Evolutionary conservation across 2,329 filamentous ascomycete genomes (phyloP), one percentile per base, ranked within the genome.

Genomic region (Sarocladium brachiariae): DNA sequence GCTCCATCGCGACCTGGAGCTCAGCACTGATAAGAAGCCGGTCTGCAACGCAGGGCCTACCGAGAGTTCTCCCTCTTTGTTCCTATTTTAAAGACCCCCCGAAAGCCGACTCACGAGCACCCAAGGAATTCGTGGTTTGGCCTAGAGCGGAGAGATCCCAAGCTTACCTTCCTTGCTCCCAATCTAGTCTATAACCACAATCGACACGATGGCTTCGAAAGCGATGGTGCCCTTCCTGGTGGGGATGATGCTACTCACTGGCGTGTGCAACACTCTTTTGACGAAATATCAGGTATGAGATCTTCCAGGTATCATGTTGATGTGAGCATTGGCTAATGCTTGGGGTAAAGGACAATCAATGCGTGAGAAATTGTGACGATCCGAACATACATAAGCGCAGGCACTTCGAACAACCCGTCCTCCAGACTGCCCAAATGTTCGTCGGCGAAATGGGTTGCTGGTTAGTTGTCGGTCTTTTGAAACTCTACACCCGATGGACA

Each of bases 401-500:
- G 55, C 78, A 80, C 59, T 97, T 99, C 70, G 89, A 96, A 67
- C 92, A 97, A 65, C 93, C 93, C 16, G 91, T 99, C 49, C 83
- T 97, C 50, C 93, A 99, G 67, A 97, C 93, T 56, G 83, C 89
- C 1, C 93, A 97, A 68, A 99, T 99, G 93, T 99, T 99, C 66
- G 78, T 96, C 55, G 93, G 93, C 51, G 93, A 99, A 68, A 87
- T 89, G 78, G 92, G 90, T 55, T 95, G 90, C 73, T 99, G 92
- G 91, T 77, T 97, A 13, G 89, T 99, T 50, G 79, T 97, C 38
- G 83, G 86, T 19, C 61, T 78, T 47, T 83, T 87, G 63, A 74
- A 79, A 19, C 69, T 92, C 2, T 87, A 87, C 67, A 74, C 76
- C 46, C 78, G 77, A 55, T 78, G 79, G 59, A 59, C 70, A 41